These are phyloP conservation scores for Bruguiera hainesii DNA, from an alignment of 441 rosid genomes.

Conservation along the genomic window DNA sequence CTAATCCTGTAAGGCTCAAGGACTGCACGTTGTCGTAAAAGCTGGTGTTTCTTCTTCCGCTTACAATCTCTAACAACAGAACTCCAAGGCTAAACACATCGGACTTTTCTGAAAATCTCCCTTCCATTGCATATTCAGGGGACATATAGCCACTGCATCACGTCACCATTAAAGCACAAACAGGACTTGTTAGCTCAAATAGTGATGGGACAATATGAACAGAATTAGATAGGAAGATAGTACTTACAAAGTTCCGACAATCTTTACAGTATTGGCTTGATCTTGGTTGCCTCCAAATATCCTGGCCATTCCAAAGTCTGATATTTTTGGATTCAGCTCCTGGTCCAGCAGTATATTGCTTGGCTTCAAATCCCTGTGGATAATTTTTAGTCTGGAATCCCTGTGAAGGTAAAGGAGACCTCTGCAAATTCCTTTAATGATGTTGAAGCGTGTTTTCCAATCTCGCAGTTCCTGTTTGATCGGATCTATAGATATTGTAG, in stretches of 20 bases:
- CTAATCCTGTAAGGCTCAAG: constrained; percentile 42
- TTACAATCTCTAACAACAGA: constrained; percentile 51
- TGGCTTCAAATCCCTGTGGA: constrained; percentile 65
- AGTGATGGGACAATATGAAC: background rate
- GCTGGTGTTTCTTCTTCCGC: constrained; percentile 50
- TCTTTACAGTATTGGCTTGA: constrained; percentile 47
- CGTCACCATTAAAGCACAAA: background rate
- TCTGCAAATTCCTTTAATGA: constrained; percentile 52
- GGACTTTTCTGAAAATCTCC: constrained; percentile 53
- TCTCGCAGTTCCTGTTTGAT: constrained; percentile 24
- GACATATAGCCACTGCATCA: constrained; percentile 54
- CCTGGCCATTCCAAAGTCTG: constrained; percentile 74
- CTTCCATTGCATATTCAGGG: constrained; percentile 62
- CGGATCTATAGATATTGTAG: constrained; percentile 26
- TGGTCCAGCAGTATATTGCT: constrained; percentile 66
- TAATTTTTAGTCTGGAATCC: constrained; percentile 66
- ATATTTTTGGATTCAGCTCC: constrained; percentile 57
- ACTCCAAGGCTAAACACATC: constrained; percentile 67
- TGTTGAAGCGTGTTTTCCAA: constrained; percentile 49
- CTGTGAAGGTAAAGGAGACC: constrained; percentile 74
- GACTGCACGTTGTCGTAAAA: constrained; percentile 31
- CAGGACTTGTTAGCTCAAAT: background rate
- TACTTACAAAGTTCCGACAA: constrained; percentile 63
- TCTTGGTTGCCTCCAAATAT: constrained; percentile 48
- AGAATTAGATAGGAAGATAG: background rate